Percentiles rank a stretch among this genome's conserved stretches.
These are phyloP conservation scores for Eucalyptus sp. DNA, from an alignment of 345 rosid genomes.

Conservation along the genomic window DNA sequence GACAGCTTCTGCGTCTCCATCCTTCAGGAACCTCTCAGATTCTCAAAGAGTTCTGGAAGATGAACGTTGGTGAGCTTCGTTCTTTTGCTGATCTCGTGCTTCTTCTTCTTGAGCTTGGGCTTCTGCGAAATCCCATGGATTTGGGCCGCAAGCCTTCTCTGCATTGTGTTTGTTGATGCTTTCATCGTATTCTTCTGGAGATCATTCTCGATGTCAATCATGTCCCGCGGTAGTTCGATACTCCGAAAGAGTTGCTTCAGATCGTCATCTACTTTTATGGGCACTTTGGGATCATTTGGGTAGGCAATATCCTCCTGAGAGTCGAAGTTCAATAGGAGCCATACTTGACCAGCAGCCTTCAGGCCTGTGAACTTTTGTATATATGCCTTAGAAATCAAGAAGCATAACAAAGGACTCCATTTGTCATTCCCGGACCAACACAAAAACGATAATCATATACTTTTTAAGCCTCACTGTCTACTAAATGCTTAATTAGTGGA, in stretches of 20 bases:
- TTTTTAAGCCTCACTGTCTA: background rate
- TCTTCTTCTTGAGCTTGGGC: conserved; percentile 58
- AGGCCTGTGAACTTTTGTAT: conserved; percentile 15
- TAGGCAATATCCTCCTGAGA: conserved; percentile 69
- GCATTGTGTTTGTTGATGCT: conserved; percentile 55
- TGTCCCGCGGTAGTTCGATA: conserved; percentile 49
- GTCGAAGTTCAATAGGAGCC: conserved; percentile 57
- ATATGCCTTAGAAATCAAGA: background rate
- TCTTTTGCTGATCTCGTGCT: conserved; percentile 63
- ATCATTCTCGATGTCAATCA: conserved; percentile 70
- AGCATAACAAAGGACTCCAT: background rate
- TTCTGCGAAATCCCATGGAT: conserved; percentile 38
- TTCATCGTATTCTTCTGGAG: conserved; percentile 59
- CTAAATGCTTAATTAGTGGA: background rate
- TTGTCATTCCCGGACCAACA: background rate
- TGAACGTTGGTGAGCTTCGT: conserved; percentile 70
- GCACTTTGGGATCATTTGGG: conserved; percentile 63
- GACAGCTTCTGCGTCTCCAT: background rate
- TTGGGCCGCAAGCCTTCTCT: conserved; percentile 71
- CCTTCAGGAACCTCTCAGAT: conserved; percentile 7
- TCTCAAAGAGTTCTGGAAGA: conserved; percentile 64
- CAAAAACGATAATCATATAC: background rate
- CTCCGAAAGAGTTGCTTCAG: conserved; percentile 41
- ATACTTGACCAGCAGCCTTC: conserved; percentile 48
- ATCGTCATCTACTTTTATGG: conserved; percentile 54